Evolutionary conservation across 306 rosid species (phyloP), one percentile per base, ranked within the genome.

Genomic region (Canavalia gladiata): DNA sequence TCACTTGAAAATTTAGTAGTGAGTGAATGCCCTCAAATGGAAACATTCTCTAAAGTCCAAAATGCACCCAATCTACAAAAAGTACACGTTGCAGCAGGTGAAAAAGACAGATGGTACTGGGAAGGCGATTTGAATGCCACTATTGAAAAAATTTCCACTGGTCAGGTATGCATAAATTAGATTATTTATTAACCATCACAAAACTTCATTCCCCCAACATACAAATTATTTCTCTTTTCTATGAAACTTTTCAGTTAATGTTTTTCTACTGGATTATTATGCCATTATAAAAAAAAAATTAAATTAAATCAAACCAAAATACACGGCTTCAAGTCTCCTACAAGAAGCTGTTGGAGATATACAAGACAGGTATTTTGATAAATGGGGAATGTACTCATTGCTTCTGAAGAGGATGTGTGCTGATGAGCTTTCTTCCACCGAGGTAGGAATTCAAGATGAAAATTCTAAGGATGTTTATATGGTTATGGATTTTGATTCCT

Each of bases 111-210:
- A 54, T 42, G 75, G 75, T 30, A 43, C 2, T 78, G 76, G 82
- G 35, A 30, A 41, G 82, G 68, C 42, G 68, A 78, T 54, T 31
- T 78, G 43, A 78, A 78, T 54, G 57, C 0, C 9, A 78, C 82
- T 28, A 43, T 78, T 3, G 4, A 4, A 3, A 77, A 28, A 37
- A 5, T 25, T 28, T 50, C 6, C 10, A 28, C 2, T 9, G 0
- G 51, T 2, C 34, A 10, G 81, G 81, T 77, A 51, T 0, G 49
- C 46, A 63, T 45, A 7, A 2, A 25, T 68, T 41, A 39, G 6
- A 59, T 12, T 31, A 57, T 57, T 28, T 2, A 57, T 57, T 29
- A 60, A 59, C 42, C 42, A 11, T 39, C 9, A 47, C 18, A 10
- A 47, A 3, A 30, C 0, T 51, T 42, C 47, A 72, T n/a, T 10